These are phyloP conservation scores for Pyrus betulifolia DNA, from an alignment of 306 rosid species.

Conservation along the genomic window DNA sequence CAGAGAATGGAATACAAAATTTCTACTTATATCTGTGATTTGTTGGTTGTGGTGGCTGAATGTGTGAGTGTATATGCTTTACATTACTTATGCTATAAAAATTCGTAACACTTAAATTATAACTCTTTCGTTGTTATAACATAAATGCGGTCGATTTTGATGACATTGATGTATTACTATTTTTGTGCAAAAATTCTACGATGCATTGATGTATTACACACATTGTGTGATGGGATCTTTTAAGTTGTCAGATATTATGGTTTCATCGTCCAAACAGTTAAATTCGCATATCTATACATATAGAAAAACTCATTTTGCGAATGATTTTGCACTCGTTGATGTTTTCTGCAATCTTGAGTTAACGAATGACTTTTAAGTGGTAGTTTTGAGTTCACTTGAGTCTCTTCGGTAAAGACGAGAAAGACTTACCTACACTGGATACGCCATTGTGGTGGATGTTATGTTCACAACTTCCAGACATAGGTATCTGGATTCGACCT, in stretches of 20 bases:
- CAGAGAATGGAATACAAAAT: slow-evolving; percentile 12
- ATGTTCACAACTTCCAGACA: not conserved
- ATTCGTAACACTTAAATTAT: not conserved
- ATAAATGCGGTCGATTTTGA: not conserved
- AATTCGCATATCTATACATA: too few relatives aligned
- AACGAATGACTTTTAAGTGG: not conserved
- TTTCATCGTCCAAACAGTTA: too few relatives aligned
- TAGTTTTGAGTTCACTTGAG: not conserved
- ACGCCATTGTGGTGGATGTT: not conserved
- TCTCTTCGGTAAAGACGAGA: too few relatives aligned
- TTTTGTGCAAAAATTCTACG: too few relatives aligned
- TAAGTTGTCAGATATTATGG: too few relatives aligned
- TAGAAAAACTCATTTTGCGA: too few relatives aligned
- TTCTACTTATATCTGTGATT: not conserved
- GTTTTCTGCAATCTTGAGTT: not conserved
- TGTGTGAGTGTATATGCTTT: not conserved
- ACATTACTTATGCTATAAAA: not conserved
- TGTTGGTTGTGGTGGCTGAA: not conserved
- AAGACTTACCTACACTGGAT: too few relatives aligned
- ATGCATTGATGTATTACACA: too few relatives aligned
- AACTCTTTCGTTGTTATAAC: not conserved
- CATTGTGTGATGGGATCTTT: too few relatives aligned
- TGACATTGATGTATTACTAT: not conserved
- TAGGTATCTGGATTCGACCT: not conserved
- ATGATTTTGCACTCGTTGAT: too few relatives aligned